A percentile compares a stretch with the other conserved stretches of the same genome.
phyloP scores from a whole-genome alignment of 805 yeast species.

The Teunomyces panamensis region DNA sequence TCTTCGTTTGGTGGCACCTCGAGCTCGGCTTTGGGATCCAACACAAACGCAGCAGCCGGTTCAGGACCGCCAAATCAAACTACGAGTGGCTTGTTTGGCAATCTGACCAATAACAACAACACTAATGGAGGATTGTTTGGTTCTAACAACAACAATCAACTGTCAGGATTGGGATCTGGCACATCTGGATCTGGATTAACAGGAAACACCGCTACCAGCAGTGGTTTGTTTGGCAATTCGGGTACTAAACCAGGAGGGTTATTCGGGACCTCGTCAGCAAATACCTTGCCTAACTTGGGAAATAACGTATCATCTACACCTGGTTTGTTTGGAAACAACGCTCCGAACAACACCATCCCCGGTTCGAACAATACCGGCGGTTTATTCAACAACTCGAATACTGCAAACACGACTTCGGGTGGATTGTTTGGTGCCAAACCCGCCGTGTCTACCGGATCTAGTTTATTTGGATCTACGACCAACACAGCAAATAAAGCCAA shows the following conservation, averaged over 20 bases:
- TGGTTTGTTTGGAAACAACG: constrained; percentile 21
- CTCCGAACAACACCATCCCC: background rate
- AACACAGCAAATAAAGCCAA: constrained; percentile 8
- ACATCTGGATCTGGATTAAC: constrained; percentile 12
- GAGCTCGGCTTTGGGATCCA: constrained; percentile 11
- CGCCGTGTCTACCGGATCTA: constrained; percentile 10
- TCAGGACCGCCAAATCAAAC: constrained; percentile 19
- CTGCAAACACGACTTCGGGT: background rate
- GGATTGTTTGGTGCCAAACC: background rate
- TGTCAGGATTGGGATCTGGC: constrained; percentile 6
- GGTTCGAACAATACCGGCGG: background rate
- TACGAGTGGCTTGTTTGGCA: constrained; percentile 5
- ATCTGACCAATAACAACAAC: constrained; percentile 2
- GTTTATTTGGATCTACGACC: constrained; percentile 18
- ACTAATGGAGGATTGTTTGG: constrained; percentile 1
- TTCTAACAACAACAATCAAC: constrained; percentile 2
- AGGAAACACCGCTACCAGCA: constrained; percentile 7
- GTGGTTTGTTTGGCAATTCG: constrained; percentile 23
- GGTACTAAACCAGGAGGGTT: constrained; percentile 9
- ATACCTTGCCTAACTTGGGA: background rate
- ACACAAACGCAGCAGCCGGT: constrained; percentile 1
- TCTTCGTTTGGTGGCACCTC: constrained; percentile 17
- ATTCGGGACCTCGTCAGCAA: constrained; percentile 16
- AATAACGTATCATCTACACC: background rate
- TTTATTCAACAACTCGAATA: background rate